Conservation (phyloP, 768 basidiomycete genomes). For the Termitomyces sp. region DNA sequence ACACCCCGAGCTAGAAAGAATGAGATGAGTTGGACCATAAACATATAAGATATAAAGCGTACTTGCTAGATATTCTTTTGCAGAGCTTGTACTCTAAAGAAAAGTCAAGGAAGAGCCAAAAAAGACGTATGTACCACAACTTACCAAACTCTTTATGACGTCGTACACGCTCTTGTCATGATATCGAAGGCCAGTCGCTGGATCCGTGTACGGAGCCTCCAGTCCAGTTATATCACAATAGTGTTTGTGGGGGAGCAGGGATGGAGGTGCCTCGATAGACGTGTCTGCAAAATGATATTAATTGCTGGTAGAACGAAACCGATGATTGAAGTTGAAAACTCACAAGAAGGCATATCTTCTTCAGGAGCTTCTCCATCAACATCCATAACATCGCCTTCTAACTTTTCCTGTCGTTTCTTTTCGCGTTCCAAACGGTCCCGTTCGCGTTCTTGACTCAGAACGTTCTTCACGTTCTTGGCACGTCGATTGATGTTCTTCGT, state of each 20-base stretch:
- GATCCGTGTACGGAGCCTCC: constrained; percentile 82
- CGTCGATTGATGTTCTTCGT: constrained; percentile 65
- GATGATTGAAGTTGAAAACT: constrained; percentile 15
- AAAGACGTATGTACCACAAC: constrained; percentile 10
- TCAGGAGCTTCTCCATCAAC: constrained; percentile 42
- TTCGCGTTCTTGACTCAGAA: constrained; percentile 75
- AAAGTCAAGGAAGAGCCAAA: not conserved
- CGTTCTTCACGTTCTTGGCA: constrained; percentile 75
- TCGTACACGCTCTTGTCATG: constrained; percentile 88
- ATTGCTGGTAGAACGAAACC: not conserved
- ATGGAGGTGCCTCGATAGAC: constrained; percentile 83
- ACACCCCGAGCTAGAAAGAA: constrained; percentile 30
- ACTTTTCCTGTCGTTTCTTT: constrained; percentile 41
- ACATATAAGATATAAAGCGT: constrained; percentile 10
- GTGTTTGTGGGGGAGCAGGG: constrained; percentile 65
- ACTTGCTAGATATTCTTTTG: constrained; percentile 74
- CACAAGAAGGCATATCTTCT: constrained; percentile 71
- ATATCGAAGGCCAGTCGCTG: constrained; percentile 71
- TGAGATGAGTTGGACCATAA: not conserved
- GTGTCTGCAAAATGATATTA: constrained; percentile 41
- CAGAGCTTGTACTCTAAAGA: constrained; percentile 50
- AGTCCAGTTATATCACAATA: constrained; percentile 87
- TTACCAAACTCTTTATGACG: constrained; percentile 66
- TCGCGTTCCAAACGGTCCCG: constrained; percentile 67
- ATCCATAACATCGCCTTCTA: constrained; percentile 46